Evolutionary conservation across 805 yeast genomes (phyloP).

Genomic region (Lachancea dasiensis): DNA sequence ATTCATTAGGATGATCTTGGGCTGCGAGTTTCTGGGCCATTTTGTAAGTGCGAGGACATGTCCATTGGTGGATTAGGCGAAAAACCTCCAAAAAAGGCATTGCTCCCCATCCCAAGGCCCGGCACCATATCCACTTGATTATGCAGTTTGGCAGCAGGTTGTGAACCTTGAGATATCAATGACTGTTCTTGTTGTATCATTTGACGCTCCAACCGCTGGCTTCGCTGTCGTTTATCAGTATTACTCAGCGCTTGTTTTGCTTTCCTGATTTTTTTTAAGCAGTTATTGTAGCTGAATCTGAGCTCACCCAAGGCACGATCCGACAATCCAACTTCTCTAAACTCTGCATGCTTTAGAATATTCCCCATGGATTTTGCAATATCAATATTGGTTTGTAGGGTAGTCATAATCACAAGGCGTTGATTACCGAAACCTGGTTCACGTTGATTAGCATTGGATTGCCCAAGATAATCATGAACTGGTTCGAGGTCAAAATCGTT

Average conservation of each 20-base stretch:
- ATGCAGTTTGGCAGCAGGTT: neutral
- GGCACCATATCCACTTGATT: conserved; percentile 1
- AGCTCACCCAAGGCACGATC: conserved; percentile 25
- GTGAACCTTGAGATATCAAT: neutral
- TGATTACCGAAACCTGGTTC: conserved; percentile 7
- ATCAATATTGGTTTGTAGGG: conserved; percentile 24
- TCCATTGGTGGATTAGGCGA: conserved; percentile 5
- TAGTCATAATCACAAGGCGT: conserved; percentile 12
- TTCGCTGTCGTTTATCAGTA: conserved; percentile 4
- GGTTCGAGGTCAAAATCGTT: conserved; percentile 6
- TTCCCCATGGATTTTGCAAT: conserved; percentile 30
- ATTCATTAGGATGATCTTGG: neutral
- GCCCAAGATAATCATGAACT: conserved; percentile 1
- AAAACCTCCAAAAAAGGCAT: conserved; percentile 4
- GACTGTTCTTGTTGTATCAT: conserved; percentile 7
- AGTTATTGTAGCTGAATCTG: conserved; percentile 19
- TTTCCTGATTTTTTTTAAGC: conserved; percentile 23
- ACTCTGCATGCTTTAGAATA: conserved; percentile 27
- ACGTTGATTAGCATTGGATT: neutral
- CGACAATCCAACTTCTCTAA: conserved; percentile 27
- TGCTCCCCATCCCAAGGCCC: conserved; percentile 7
- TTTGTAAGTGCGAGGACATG: conserved; percentile 3
- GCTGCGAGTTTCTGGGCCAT: neutral
- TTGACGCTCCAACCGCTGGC: conserved; percentile 8
- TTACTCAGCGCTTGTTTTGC: conserved; percentile 12